Evolutionary conservation across 768 basidiomycete species (phyloP).

Genomic region (Bullera alba): DNA sequence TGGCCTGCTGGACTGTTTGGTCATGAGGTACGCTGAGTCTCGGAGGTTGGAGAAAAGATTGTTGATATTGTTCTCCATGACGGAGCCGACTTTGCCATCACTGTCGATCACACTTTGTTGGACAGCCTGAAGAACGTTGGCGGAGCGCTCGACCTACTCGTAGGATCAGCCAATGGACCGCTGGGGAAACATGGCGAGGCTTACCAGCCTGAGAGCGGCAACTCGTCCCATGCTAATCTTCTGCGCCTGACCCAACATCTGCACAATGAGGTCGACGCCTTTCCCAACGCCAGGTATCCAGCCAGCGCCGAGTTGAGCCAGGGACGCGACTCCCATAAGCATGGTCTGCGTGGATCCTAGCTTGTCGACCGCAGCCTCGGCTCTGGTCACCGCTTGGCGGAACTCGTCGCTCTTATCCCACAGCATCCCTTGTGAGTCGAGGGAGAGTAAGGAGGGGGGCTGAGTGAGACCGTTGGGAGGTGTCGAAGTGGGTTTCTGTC

Average conservation of each 20-base stretch:
- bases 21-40: constrained; percentile 49
- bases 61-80: constrained; percentile 21
- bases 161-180: not conserved
- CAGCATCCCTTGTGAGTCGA: no score
- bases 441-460: no score
- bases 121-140: constrained; percentile 25
- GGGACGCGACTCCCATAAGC: constrained; percentile 8
- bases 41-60: constrained; percentile 17
- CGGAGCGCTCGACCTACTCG: constrained; percentile 28
- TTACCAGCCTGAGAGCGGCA: constrained; percentile 26
- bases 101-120: constrained; percentile 16
- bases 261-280: constrained; percentile 16
- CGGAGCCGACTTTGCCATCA: constrained; percentile 15
- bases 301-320: constrained; percentile 9
- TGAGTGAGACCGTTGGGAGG: no score
- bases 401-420: constrained; percentile 5
- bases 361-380: constrained; percentile 18
- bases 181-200: not conserved
- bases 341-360: constrained; percentile 11
- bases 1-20: constrained; percentile 59
- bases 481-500: no score
- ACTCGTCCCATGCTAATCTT: constrained; percentile 21
- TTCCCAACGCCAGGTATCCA: constrained; percentile 30
- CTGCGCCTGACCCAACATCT: constrained; percentile 21
- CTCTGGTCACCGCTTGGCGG: constrained; percentile 11